phyloP scores from a whole-genome alignment of 2,329 filamentous ascomycete species.

The Aureobasidium sp. region DNA sequence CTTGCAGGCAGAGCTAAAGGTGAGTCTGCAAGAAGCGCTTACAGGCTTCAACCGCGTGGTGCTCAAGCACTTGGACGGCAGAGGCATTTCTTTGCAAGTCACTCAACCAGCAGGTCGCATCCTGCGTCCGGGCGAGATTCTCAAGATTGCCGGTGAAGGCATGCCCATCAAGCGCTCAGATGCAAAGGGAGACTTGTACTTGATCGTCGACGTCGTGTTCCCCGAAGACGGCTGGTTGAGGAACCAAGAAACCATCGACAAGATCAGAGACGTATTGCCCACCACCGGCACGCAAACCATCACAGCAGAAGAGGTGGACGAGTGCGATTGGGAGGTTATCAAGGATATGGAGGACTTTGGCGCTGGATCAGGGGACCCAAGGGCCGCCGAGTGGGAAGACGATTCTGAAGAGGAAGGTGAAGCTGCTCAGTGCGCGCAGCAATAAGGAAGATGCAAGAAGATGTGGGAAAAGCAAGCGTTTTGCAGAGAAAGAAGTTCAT shows the following conservation, averaged over 20 bases:
- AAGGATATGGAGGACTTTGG: conserved; percentile 80
- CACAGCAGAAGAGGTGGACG: conserved; percentile 67
- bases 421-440: conserved; percentile 62
- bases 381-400: conserved; percentile 63
- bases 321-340: conserved; percentile 78
- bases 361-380: conserved; percentile 59
- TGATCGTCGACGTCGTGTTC: conserved; percentile 79
- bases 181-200: conserved; percentile 73
- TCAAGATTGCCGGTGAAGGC: conserved; percentile 82
- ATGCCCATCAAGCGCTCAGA: conserved; percentile 92
- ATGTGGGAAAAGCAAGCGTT: too few species aligned
- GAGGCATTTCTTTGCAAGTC: conserved; percentile 75
- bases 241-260: conserved; percentile 59
- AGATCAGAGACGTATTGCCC: conserved; percentile 69
- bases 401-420: conserved; percentile 58
- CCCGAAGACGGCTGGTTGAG: conserved; percentile 76
- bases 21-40: conserved; percentile 77
- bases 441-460: conserved; percentile 38
- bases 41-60: conserved; percentile 86
- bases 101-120: conserved; percentile 65
- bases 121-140: conserved; percentile 70
- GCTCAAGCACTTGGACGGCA: conserved; percentile 83
- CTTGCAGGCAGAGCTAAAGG: conserved; percentile 68
- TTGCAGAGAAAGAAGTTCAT: too few species aligned
- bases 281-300: conserved; percentile 43